Base-by-base conservation (phyloP, 768 basidiomycete genomes). In the Asterophora parasitica region DNA sequence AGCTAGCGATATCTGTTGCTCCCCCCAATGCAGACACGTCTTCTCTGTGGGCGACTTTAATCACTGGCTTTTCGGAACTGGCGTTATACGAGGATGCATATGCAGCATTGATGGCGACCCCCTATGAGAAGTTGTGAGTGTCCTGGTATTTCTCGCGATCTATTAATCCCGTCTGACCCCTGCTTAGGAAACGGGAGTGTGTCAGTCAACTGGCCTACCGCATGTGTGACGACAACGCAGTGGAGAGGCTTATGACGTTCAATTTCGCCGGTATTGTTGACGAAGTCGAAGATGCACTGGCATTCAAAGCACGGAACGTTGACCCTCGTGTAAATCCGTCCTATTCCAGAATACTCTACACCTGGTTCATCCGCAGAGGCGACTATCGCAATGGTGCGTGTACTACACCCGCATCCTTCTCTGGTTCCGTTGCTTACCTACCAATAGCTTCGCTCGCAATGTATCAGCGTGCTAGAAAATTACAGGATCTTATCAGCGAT, bases 221-320 rank as follows among this genome's bases (percentile, higher is more conserved):
- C 55, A 95, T 97, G 89, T 97, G 95, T 62, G 92, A 96, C 62
- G 83, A 85, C 48, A 78, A 86, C 59, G 83, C 88, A 30, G 79
- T 92, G 13, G 84, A 85, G 42, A 77, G 77, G 53, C 74, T 98
- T 10, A 81, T 92, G 63, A 68, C 81, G 7, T 83, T 91, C 58
- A 89, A 89, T 58, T 98, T 97, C 60, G 75, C 85, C 36, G 91
- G 88, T 0, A 75, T 94, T 51, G 78, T 83, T 35, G 82, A 85
- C 44, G 92, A 95, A 61, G 88, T 98, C 15, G 93, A 96, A 69
- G 82, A 79, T 35, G 82, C 86, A 12, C 72, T 99, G 34, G 78
- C 87, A 15, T 97, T 94, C 73, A 95, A 97, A 64, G 89, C 92
- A 6, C 81, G 94, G 51, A 95, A 97, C 63, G 85, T 85, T 13